A percentile compares a stretch with the other conserved stretches of the same genome.
These are phyloP conservation scores for Naganishia kalamii DNA, from an alignment of 768 basidiomycete species.

Conservation along the genomic window DNA sequence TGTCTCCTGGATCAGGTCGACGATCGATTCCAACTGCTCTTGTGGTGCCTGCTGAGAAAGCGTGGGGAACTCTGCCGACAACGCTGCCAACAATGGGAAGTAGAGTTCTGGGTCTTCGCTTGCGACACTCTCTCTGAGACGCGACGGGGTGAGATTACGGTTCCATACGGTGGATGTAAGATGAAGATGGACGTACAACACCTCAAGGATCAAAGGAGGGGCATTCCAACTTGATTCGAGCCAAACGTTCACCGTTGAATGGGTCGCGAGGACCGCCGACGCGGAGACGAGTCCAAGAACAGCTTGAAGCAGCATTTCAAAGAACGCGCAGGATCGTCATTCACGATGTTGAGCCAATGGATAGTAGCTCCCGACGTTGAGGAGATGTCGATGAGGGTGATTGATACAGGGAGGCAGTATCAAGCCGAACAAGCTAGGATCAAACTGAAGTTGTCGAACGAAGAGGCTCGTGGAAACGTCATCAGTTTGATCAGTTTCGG, in stretches of 20 bases:
- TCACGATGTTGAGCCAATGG: too few relatives aligned
- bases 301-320: not conserved
- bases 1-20: constrained; percentile 36
- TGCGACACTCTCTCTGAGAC: constrained; percentile 68
- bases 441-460: not conserved
- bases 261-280: constrained; percentile 32
- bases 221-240: constrained; percentile 63
- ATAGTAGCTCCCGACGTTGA: too few relatives aligned
- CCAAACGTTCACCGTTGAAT: constrained; percentile 56
- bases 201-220: constrained; percentile 59
- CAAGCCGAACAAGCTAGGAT: not conserved
- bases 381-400: not conserved
- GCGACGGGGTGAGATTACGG: constrained; percentile 12
- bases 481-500: not conserved
- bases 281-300: constrained; percentile 6
- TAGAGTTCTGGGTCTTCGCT: constrained; percentile 66
- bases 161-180: not conserved
- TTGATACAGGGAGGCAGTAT: not conserved
- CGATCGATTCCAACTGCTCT: constrained; percentile 7
- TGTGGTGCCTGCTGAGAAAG: constrained; percentile 49
- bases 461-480: not conserved
- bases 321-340: not conserved
- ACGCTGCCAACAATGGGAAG: constrained; percentile 65
- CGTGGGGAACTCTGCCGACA: constrained; percentile 54
- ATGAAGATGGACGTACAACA: constrained; percentile 52